phyloP scores from a whole-genome alignment of 495 filamentous ascomycete genomes.

The Xylaria telfairii region DNA sequence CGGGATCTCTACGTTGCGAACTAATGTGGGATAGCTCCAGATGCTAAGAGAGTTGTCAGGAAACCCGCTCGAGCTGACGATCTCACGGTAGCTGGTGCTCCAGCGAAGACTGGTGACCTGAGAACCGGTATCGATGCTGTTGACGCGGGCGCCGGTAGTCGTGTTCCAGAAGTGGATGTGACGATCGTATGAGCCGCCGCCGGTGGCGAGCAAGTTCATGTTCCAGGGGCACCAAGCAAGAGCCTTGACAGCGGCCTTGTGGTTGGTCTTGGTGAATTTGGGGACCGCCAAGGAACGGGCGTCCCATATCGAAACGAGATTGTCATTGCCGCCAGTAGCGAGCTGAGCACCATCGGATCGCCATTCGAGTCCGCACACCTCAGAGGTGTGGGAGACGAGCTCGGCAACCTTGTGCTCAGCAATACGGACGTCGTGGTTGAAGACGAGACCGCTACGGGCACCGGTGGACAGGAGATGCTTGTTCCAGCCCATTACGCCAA shows the following conservation, averaged over 20 bases:
- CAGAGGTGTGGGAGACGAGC: conserved; percentile 93
- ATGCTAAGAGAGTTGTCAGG: conserved; percentile 98
- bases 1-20: conserved; percentile 97
- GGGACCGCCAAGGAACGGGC: conserved; percentile 88
- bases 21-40: conserved; percentile 96
- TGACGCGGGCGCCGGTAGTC: conserved; percentile 93
- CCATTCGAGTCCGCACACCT: conserved; percentile 98
- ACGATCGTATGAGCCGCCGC: conserved; percentile 93
- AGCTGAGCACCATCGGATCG: conserved; percentile 94
- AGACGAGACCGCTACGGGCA: conserved; percentile 92
- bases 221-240: conserved; percentile 99
- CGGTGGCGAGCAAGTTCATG: conserved; percentile 92
- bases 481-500: conserved; percentile 98
- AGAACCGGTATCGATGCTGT: conserved; percentile 97
- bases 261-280: conserved; percentile 99
- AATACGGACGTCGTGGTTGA: conserved; percentile 98
- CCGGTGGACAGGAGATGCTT: conserved; percentile 97
- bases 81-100: conserved; percentile 96
- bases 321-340: conserved; percentile 97
- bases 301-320: conserved; percentile 98
- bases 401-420: conserved; percentile 98
- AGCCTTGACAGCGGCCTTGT: conserved; percentile 97
- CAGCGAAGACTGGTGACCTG: conserved; percentile 95
- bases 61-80: conserved; percentile 95
- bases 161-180: conserved; percentile 99